Evolutionary conservation across 805 yeast species (phyloP), one percentile per base, ranked within the genome.

Genomic region (Metschnikowia orientalis): DNA sequence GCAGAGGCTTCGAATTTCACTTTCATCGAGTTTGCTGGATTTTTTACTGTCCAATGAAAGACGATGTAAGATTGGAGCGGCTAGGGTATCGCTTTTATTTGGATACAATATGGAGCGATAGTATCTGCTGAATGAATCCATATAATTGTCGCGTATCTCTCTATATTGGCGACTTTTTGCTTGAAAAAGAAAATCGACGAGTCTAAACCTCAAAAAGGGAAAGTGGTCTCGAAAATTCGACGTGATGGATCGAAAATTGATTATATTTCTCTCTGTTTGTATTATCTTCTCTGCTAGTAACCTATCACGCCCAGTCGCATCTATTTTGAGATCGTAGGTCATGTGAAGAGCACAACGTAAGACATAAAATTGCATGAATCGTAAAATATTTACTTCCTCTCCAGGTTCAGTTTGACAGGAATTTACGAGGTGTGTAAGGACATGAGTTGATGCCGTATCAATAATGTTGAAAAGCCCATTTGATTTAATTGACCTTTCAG

Each of bases 1-100:
- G 48, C 89, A 81, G 5, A 79, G 67, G 27, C 84, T 74, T 27
- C 63, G 62, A 30, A 77, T 50, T 46, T 80, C 85, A 6, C 63
- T n/a, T 62, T 55, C 13, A 70, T 48, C 25, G 63, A 59, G n/a
- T 43, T 44, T n/a, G 30, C n/a, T n/a, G n/a, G n/a, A n/a, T n/a
- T n/a, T n/a, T n/a, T n/a, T n/a, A n/a, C n/a, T n/a, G n/a, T n/a
- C n/a, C n/a, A n/a, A n/a, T n/a, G n/a, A n/a, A n/a, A n/a, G n/a
- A n/a, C n/a, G n/a, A n/a, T n/a, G n/a, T n/a, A n/a, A n/a, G n/a
- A n/a, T n/a, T n/a, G n/a, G n/a, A n/a, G n/a, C n/a, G n/a, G n/a
- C n/a, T n/a, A n/a, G n/a, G n/a, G n/a, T n/a, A n/a, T n/a, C n/a
- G n/a, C n/a, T n/a, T n/a, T n/a, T n/a, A n/a, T n/a, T n/a, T n/a